A percentile compares a stretch with the other conserved stretches of the same genome.
These are phyloP conservation scores for Quillaja saponaria DNA, from an alignment of 306 rosid genomes.

Conservation along the genomic window DNA sequence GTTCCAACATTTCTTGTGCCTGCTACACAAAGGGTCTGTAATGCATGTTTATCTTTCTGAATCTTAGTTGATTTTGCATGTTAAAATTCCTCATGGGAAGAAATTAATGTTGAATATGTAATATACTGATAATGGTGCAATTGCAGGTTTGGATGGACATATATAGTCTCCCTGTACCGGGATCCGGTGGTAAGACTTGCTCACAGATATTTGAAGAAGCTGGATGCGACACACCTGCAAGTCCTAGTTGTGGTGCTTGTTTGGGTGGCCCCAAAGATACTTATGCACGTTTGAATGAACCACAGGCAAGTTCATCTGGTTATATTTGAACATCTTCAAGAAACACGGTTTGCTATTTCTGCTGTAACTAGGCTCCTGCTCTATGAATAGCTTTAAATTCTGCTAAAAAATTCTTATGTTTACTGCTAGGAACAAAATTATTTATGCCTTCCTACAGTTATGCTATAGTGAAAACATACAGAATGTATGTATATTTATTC, in stretches of 20 bases:
- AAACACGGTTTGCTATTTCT: not conserved
- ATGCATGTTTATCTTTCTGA: slow-evolving; percentile 14
- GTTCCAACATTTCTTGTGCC: slow-evolving; percentile 98
- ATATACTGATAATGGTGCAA: slow-evolving; percentile 15
- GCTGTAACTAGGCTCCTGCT: slow-evolving; percentile 1
- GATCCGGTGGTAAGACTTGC: slow-evolving; percentile 95
- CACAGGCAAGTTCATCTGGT: slow-evolving; percentile 56
- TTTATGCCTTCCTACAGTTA: not conserved
- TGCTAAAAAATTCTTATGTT: slow-evolving; percentile 6
- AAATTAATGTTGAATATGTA: slow-evolving; percentile 17
- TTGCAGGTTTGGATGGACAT: slow-evolving; percentile 92
- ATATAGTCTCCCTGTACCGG: slow-evolving; percentile 75
- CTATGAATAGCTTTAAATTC: slow-evolving; percentile 2
- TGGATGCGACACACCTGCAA: slow-evolving; percentile 98
- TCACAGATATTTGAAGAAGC: slow-evolving; percentile 99
- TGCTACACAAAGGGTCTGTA: slow-evolving; percentile 90
- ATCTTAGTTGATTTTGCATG: not conserved
- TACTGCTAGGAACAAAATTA: slow-evolving; percentile 1
- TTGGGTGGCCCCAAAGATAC: slow-evolving; percentile 97
- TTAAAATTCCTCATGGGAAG: slow-evolving; percentile 13
- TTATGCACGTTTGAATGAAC: slow-evolving; percentile 84
- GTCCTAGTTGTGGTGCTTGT: slow-evolving; percentile 97
- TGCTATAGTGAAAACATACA: too few relatives aligned
- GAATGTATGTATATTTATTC: too few relatives aligned
- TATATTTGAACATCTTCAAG: slow-evolving; percentile 13